A percentile compares a stretch with the other conserved stretches of the same genome.
Conservation (phyloP, 345 rosid species). For the Corchorus olitorius region DNA sequence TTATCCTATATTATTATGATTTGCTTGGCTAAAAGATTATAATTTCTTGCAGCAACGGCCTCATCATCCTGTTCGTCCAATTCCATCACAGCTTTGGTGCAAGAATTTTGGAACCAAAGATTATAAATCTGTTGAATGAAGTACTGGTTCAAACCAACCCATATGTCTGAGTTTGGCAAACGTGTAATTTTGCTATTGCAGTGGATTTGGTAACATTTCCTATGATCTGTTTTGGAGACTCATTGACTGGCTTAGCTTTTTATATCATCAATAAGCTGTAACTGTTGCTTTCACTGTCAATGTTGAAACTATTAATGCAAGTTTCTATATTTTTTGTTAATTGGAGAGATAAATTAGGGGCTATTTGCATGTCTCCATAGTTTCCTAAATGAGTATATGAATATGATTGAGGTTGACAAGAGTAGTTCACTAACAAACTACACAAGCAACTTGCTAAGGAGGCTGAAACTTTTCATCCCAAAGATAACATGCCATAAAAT, state of each 20-base stretch:
- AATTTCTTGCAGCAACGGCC: constrained; percentile 88
- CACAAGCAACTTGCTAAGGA: not conserved
- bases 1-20: not conserved
- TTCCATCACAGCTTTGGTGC: constrained; percentile 99
- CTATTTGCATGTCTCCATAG: not conserved
- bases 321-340: not conserved
- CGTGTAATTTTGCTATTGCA: constrained; percentile 16
- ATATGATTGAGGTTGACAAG: not conserved
- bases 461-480: not conserved
- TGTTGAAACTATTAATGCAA: not conserved
- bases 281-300: not conserved
- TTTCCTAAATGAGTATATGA: not conserved
- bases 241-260: not conserved
- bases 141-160: constrained; percentile 13
- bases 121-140: constrained; percentile 27
- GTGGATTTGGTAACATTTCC: constrained; percentile 18
- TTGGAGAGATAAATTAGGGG: not conserved
- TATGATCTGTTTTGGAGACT: constrained; percentile 8
- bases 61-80: constrained; percentile 88
- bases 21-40: constrained; percentile 16
- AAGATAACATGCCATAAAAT: not conserved
- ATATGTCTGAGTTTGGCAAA: constrained; percentile 2
- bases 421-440: not conserved
- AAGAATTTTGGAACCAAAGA: constrained; percentile 96
- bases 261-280: constrained; percentile 26